Base-by-base conservation (phyloP, 1,284 basidiomycete genomes). In the Trichosporon sp. region DNA sequence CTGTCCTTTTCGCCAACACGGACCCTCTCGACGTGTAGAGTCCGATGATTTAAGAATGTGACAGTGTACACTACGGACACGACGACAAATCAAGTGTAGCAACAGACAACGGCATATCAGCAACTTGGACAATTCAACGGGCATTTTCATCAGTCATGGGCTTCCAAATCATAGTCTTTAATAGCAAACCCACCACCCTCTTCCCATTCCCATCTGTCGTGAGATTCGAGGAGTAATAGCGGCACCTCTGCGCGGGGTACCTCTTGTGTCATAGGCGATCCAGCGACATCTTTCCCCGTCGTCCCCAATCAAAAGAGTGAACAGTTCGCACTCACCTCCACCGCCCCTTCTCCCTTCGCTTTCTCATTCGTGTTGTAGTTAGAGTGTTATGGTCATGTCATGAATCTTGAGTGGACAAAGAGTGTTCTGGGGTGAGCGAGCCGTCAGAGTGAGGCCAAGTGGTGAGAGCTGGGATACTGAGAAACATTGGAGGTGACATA, bases 1-100 rank as follows among this genome's bases (percentile, higher is more conserved):
- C 80, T 5, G 80, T 81, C 4, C 70, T 81, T 31, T 81, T 80
- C 67, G 70, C 78, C 46, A 77, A 76, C 66, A 66, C 73, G 69
- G 77, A 78, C 70, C 48, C 71, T 19, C 26, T 72, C 64, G 75
- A 76, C 69, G 73, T 76, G 37, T 76, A 69, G 67, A 37, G 32
- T 63, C 32, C 59, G 59, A 37, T 63, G 59, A n/a, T 35, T 2
- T 56, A 40, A 59, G 51, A 65, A 35, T 21, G 65, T 32, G 40
- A 48, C 40, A 48, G 38, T 66, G 65, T 43, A 48, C 65, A 51
- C 65, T 43, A 46, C 37, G 40, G 63, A n/a, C 63, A 38, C 65
- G 16, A 38, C 65, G 12, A 66, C 26, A 65, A 31, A 31, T 66
- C 35, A 38, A 65, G 40, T 43, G 32, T 43, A 59, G 51, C 51